These are phyloP conservation scores for Heliocybe sulcata DNA, from an alignment of 1,284 basidiomycete species.

Conservation along the genomic window DNA sequence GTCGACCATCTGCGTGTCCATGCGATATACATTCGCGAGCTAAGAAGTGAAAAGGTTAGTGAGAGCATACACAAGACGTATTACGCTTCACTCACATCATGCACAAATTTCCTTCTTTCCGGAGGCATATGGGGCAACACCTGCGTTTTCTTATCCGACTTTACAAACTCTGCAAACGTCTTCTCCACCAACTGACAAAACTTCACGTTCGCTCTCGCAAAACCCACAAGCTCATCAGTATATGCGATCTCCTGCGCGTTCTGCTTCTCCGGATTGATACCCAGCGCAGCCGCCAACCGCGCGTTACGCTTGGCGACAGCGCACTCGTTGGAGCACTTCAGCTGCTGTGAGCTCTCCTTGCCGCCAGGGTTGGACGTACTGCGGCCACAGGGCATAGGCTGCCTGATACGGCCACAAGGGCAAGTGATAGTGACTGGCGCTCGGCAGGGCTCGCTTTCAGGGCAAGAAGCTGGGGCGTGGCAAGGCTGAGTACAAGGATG, in stretches of 20 bases:
- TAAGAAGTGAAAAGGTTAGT: slow-evolving; percentile 17
- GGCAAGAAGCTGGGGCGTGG: slow-evolving; percentile 81
- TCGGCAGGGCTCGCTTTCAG: slow-evolving; percentile 73
- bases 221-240: slow-evolving; percentile 50
- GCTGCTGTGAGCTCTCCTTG: slow-evolving; percentile 28
- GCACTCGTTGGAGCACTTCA: slow-evolving; percentile 81
- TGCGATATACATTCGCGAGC: slow-evolving; percentile 73
- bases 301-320: slow-evolving; percentile 79
- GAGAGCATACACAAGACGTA: background rate
- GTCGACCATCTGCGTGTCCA: slow-evolving; percentile 79
- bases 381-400: slow-evolving; percentile 63
- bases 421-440: slow-evolving; percentile 62
- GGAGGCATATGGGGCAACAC: slow-evolving; percentile 79
- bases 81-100: slow-evolving; percentile 41
- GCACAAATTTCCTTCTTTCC: slow-evolving; percentile 73
- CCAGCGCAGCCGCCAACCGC: slow-evolving; percentile 80
- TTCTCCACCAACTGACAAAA: slow-evolving; percentile 73
- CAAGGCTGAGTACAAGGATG: slow-evolving; percentile 74
- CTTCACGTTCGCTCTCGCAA: slow-evolving; percentile 54
- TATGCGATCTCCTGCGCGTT: slow-evolving; percentile 42
- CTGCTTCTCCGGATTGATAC: slow-evolving; percentile 52
- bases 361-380: slow-evolving; percentile 38
- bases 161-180: slow-evolving; percentile 75
- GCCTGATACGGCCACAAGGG: slow-evolving; percentile 74
- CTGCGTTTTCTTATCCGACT: slow-evolving; percentile 60